phyloP scores from a whole-genome alignment of 164 flowering plant genomes.

The Vitis rotundifolia region DNA sequence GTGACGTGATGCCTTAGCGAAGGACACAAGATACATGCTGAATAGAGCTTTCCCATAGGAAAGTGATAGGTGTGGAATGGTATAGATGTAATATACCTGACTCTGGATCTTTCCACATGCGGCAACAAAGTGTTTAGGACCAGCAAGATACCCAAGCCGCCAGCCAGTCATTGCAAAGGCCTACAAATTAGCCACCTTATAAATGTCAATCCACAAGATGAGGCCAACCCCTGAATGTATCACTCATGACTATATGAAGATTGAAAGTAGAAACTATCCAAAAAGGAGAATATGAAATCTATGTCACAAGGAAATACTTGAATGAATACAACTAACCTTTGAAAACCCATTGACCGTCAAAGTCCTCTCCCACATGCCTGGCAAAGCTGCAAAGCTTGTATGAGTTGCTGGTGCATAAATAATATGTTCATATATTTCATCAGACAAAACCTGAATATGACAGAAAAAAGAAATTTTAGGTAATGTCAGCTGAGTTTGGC shows the following conservation, averaged over 20 bases:
- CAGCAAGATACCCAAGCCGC: constrained; percentile 98
- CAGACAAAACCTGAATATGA: constrained; percentile 75
- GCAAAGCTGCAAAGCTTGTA: constrained; percentile 94
- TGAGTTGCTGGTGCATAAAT: constrained; percentile 90
- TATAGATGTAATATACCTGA: constrained; percentile 54
- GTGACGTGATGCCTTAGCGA: background rate
- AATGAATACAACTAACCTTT: constrained; percentile 64
- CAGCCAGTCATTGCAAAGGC: constrained; percentile 99
- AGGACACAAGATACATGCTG: background rate
- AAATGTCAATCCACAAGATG: constrained; percentile 3
- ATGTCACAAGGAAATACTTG: background rate
- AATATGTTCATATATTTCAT: constrained; percentile 96
- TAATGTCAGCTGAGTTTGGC: background rate
- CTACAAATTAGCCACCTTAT: constrained; percentile 33
- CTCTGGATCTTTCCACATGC: constrained; percentile 92
- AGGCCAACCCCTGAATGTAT: background rate
- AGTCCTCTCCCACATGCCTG: constrained; percentile 98
- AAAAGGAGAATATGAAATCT: background rate
- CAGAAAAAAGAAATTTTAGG: constrained; percentile 1
- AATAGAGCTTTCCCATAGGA: background rate
- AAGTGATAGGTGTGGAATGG: background rate
- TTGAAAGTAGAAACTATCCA: too few species aligned
- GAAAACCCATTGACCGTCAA: constrained; percentile 94
- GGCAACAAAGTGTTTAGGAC: constrained; percentile 82
- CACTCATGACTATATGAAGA: background rate